Evolutionary conservation across 768 basidiomycete genomes (phyloP).

Genomic region (Infundibulicybe gibba): DNA sequence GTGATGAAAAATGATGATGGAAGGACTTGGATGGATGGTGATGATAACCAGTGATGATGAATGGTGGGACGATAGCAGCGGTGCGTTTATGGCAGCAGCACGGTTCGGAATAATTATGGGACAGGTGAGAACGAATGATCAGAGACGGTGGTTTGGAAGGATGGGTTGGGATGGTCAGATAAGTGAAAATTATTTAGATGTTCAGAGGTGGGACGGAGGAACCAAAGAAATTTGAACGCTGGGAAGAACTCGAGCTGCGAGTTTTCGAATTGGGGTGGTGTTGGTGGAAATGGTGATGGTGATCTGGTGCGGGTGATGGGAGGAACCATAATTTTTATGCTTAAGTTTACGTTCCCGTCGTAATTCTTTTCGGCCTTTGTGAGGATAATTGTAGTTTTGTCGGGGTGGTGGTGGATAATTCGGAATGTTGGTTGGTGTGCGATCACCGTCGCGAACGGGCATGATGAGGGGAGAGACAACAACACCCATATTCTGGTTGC

Average conservation of each 20-base stretch:
- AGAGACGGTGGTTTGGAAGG: too few relatives aligned
- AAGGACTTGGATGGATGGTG: too few relatives aligned
- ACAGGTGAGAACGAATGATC: too few relatives aligned
- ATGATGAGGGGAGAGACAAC: conserved; percentile 49
- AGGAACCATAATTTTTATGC: conserved; percentile 48
- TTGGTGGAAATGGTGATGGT: conserved; percentile 39
- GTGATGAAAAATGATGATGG: too few relatives aligned
- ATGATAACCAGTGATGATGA: too few relatives aligned
- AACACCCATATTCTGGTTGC: conserved; percentile 26
- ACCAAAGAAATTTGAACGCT: conserved; percentile 13
- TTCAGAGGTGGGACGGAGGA: conserved; percentile 18
- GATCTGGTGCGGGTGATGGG: conserved; percentile 37
- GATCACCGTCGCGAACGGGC: conserved; percentile 48
- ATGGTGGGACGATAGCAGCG: too few relatives aligned
- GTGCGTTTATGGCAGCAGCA: too few relatives aligned
- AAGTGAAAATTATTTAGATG: conserved; percentile 6
- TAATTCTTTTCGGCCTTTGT: conserved; percentile 59
- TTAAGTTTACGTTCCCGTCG: conserved; percentile 68
- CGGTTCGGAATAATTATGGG: too few relatives aligned
- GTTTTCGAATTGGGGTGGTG: conserved; percentile 24
- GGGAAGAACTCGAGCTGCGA: conserved; percentile 14
- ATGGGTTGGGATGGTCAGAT: not conserved
- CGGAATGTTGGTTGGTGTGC: conserved; percentile 43
- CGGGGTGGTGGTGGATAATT: conserved; percentile 28
- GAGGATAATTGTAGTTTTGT: conserved; percentile 15